Percentiles rank a stretch among this genome's conserved stretches.
phyloP scores from a whole-genome alignment of 2,329 filamentous ascomycete genomes.

The Colletotrichum falcatum region DNA sequence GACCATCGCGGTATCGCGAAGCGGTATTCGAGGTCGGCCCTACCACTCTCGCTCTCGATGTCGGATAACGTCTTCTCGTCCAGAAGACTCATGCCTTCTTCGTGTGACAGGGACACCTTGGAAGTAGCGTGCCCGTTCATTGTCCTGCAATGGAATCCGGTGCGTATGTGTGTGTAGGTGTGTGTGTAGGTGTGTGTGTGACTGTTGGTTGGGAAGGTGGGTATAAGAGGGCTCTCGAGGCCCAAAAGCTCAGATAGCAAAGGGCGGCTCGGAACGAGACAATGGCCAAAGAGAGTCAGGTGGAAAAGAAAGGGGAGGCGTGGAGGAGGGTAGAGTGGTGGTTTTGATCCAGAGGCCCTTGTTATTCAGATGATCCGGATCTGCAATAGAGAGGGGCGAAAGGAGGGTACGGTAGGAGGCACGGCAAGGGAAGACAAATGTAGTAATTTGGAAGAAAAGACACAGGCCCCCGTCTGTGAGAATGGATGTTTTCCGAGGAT shows the following conservation, averaged over 20 bases:
- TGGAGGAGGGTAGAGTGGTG: slow-evolving; percentile 22
- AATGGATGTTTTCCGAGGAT: slow-evolving; percentile 31
- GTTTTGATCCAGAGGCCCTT: slow-evolving; percentile 29
- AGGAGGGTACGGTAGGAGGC: slow-evolving; percentile 25
- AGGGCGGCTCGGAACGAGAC: slow-evolving; percentile 20
- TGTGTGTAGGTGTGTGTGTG: background rate
- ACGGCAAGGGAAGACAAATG: slow-evolving; percentile 38
- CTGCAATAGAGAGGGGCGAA: slow-evolving; percentile 36
- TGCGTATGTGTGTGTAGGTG: background rate
- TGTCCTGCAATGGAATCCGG: slow-evolving; percentile 46
- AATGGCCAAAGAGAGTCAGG: slow-evolving; percentile 25
- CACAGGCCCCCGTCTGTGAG: slow-evolving; percentile 15
- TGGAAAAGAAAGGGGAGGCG: slow-evolving; percentile 20
- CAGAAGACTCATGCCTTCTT: slow-evolving; percentile 60
- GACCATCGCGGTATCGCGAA: slow-evolving; percentile 50
- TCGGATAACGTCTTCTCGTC: slow-evolving; percentile 60
- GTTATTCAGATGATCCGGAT: slow-evolving; percentile 38
- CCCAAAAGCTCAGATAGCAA: slow-evolving; percentile 10
- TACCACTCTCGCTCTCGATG: slow-evolving; percentile 56
- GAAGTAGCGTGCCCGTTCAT: slow-evolving; percentile 56
- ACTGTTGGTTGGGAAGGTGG: background rate
- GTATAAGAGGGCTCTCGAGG: slow-evolving; percentile 16
- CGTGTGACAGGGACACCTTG: slow-evolving; percentile 51
- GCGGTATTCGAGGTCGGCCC: slow-evolving; percentile 53
- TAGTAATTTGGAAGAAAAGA: slow-evolving; percentile 33